Percentiles rank a stretch among this genome's conserved stretches.
phyloP scores from a whole-genome alignment of 2,329 filamentous ascomycete species.

The Sclerotinia nivalis region DNA sequence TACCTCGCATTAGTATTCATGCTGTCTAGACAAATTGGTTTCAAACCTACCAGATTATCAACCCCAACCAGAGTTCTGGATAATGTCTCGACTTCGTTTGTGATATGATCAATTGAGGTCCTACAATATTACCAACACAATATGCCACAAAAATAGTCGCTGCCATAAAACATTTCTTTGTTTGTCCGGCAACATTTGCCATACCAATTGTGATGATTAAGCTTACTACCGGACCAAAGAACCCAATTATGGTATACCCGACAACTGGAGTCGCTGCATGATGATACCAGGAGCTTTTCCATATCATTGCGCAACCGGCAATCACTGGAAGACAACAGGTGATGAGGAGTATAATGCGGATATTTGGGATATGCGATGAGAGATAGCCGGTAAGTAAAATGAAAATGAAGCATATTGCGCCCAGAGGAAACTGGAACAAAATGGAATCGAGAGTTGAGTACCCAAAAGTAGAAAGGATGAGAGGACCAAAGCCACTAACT shows the following conservation, averaged over 20 bases:
- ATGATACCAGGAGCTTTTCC: conserved; percentile 65
- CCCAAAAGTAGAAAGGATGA: conserved; percentile 72
- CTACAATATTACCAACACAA: conserved; percentile 75
- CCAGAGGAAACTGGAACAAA: conserved; percentile 73
- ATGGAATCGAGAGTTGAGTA: conserved; percentile 65
- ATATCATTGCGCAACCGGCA: conserved; percentile 72
- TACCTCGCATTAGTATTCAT: conserved; percentile 37
- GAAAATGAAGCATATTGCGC: conserved; percentile 64
- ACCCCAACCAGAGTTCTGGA: conserved; percentile 67
- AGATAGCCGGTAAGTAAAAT: conserved; percentile 69
- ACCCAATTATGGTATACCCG: conserved; percentile 16
- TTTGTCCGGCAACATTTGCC: conserved; percentile 73
- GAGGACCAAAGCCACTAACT: conserved; percentile 67
- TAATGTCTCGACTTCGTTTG: conserved; percentile 67
- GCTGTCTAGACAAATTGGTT: background rate
- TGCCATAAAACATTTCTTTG: conserved; percentile 77
- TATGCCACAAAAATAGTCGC: conserved; percentile 74
- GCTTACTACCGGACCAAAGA: conserved; percentile 62
- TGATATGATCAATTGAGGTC: conserved; percentile 69
- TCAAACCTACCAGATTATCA: conserved; percentile 58
- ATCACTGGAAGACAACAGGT: conserved; percentile 72
- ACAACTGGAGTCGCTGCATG: conserved; percentile 67
- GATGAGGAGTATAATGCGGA: conserved; percentile 65
- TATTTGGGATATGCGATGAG: conserved; percentile 59
- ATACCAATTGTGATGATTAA: conserved; percentile 58